These are phyloP conservation scores for Cladosporium colombiae DNA, from an alignment of 2,329 filamentous ascomycete genomes.

Conservation along the genomic window DNA sequence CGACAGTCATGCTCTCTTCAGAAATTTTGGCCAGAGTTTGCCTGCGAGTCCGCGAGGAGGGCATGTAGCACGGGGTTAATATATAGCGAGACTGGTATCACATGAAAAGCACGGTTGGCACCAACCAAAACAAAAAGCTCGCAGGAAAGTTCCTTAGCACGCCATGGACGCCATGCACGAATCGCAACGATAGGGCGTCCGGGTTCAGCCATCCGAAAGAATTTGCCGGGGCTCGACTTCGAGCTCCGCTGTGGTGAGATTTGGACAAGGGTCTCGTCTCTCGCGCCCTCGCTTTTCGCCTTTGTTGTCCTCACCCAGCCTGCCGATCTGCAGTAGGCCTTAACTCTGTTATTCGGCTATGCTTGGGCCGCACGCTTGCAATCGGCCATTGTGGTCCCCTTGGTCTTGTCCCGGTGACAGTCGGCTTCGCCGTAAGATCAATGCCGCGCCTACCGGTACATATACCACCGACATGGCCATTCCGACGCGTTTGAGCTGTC, in stretches of 20 bases:
- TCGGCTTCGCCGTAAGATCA: not conserved
- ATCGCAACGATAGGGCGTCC: not conserved
- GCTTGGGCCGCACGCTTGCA: not conserved
- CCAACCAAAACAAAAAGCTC: slow-evolving; percentile 5
- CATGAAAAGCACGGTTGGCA: not conserved
- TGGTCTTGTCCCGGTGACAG: not conserved
- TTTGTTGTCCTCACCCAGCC: not conserved
- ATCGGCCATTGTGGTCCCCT: not conserved
- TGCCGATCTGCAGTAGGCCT: not conserved
- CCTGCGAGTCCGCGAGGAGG: slow-evolving; percentile 4
- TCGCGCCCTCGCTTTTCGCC: not conserved
- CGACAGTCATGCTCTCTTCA: slow-evolving; percentile 18
- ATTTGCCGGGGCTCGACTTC: slow-evolving; percentile 2
- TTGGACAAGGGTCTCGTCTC: not conserved
- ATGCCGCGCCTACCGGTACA: not conserved
- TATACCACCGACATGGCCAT: not conserved
- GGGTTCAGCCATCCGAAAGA: not conserved
- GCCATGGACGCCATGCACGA: slow-evolving; percentile 1
- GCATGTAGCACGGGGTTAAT: not conserved
- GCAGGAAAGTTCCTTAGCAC: slow-evolving; percentile 9
- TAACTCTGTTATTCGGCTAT: not conserved
- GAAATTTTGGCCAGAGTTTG: slow-evolving; percentile 8
- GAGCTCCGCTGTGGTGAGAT: not conserved
- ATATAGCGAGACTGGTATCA: not conserved
- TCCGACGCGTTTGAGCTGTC: not conserved